A percentile compares a stretch with the other conserved stretches of the same genome.
Evolutionary conservation across 352 stramenopile species (phyloP).

Genomic region (Phytophthora hibernalis): DNA sequence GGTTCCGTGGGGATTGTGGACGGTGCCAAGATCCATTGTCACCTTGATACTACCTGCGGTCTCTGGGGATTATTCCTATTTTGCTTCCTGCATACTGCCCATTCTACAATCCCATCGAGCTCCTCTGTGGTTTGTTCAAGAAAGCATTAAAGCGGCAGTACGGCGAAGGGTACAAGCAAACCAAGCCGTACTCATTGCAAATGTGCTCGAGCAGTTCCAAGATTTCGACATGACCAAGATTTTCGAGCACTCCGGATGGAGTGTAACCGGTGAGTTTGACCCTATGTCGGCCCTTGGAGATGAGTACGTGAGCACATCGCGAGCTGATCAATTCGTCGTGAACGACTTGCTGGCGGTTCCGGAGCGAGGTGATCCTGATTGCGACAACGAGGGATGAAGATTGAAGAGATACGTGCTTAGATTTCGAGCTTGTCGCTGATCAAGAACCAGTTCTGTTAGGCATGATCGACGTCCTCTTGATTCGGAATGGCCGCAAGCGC

Average conservation of each 20-base stretch:
- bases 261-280: not conserved
- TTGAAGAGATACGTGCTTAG: no score
- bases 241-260: not conserved
- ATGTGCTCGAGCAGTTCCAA: not conserved
- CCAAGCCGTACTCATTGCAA: no score
- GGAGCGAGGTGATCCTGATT: not conserved
- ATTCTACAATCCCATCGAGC: not conserved
- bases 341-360: not conserved
- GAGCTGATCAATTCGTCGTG: no score
- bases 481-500: no score
- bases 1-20: no score
- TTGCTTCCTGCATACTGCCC: no score
- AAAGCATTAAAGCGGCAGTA: not conserved
- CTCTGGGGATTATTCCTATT: no score
- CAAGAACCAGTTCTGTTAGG: conserved; percentile 15
- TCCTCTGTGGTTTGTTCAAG: not conserved
- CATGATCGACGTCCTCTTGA: no score
- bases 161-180: not conserved
- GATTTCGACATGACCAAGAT: not conserved
- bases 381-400: no score
- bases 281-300: not conserved
- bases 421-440: no score
- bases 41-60: no score
- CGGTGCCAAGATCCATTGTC: no score
- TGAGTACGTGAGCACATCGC: not conserved